A percentile compares a stretch with the other conserved stretches of the same genome.
These are phyloP conservation scores for Astragalus membranaceus DNA, from an alignment of 306 rosid genomes.

Conservation along the genomic window DNA sequence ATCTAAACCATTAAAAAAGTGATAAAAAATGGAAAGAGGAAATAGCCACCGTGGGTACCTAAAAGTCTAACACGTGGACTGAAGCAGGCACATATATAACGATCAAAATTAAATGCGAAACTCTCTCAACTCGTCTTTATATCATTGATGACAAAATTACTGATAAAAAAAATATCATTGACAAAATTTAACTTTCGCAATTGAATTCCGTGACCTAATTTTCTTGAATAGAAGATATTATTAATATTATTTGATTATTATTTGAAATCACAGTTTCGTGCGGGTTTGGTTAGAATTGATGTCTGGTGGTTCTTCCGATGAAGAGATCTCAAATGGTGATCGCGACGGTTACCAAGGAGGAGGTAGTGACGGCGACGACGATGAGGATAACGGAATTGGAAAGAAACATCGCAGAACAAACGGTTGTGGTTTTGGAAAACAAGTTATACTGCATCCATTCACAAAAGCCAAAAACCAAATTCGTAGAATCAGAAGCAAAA, in stretches of 20 bases:
- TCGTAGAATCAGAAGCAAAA: constrained; percentile 23
- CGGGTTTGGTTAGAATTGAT: constrained; percentile 26
- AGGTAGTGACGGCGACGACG: constrained; percentile 31
- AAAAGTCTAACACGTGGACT: constrained; percentile 7
- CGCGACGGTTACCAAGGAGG: constrained; percentile 14
- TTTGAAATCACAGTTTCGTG: neutral
- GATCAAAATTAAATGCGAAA: neutral
- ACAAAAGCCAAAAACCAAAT: constrained; percentile 35
- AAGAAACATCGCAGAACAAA: constrained; percentile 15
- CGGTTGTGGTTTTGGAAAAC: constrained; percentile 22
- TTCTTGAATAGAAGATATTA: neutral
- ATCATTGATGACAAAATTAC: neutral
- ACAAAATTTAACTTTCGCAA: neutral
- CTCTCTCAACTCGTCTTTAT: constrained; percentile 1
- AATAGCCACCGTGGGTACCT: neutral
- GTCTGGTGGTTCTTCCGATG: constrained; percentile 37
- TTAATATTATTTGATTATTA: neutral
- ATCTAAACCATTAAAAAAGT: neutral
- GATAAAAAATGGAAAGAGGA: neutral
- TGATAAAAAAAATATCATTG: too few relatives aligned
- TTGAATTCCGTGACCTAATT: constrained; percentile 1
- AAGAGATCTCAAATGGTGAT: constrained; percentile 37
- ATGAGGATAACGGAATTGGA: constrained; percentile 8
- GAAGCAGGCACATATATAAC: neutral
- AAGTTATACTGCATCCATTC: constrained; percentile 34